Conservation (phyloP, 78 protist species). For the Dictyostelium intermedium region DNA sequence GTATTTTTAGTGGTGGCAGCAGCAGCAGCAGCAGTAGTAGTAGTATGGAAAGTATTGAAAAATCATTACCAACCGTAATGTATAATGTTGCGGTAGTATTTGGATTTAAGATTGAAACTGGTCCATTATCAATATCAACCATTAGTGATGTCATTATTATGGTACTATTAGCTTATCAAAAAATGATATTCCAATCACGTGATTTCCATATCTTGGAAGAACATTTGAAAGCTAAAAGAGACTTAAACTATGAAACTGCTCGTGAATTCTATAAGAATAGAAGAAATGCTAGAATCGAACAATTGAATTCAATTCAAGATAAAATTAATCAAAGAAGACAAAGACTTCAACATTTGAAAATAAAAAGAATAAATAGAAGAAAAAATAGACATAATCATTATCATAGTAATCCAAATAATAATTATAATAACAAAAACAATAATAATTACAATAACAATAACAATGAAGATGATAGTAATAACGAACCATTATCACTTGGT, state of each 20-base stretch:
- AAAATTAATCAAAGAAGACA: slow-evolving; percentile 48
- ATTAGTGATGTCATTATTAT: slow-evolving; percentile 67
- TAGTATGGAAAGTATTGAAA: background rate
- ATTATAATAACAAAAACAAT: background rate
- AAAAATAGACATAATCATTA: background rate
- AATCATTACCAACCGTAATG: background rate
- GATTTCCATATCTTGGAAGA: slow-evolving; percentile 20
- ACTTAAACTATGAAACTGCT: slow-evolving; percentile 43
- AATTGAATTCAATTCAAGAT: slow-evolving; percentile 15
- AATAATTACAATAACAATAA: background rate
- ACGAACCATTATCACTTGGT: background rate
- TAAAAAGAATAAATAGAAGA: slow-evolving; percentile 14
- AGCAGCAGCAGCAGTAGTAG: background rate
- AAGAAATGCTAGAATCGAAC: slow-evolving; percentile 10
- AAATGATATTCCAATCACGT: background rate
- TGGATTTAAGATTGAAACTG: slow-evolving; percentile 6
- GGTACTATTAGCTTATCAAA: slow-evolving; percentile 52
- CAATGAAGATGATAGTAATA: background rate
- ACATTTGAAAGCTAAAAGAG: slow-evolving; percentile 23
- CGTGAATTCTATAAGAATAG: slow-evolving; percentile 57
- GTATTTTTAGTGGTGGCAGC: background rate
- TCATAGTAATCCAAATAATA: background rate
- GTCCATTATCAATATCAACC: background rate
- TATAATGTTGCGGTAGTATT: background rate
- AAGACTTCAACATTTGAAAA: slow-evolving; percentile 30